Evolutionary conservation across 345 rosid species (phyloP).

Genomic region (Turnera subulata): DNA sequence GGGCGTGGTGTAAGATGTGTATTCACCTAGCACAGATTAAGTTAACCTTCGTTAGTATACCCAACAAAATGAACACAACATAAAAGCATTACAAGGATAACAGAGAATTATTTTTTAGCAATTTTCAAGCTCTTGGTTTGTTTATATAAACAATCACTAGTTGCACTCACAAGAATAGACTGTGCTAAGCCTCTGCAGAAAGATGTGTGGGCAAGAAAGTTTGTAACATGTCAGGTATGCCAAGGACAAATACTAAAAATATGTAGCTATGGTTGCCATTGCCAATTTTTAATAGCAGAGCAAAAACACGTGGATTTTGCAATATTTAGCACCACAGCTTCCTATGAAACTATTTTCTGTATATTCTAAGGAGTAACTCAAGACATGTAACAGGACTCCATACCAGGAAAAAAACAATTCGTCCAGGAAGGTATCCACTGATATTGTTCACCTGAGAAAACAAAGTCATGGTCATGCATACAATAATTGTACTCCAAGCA

Average conservation of each 20-base stretch:
- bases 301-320: too few species aligned
- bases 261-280: too few species aligned
- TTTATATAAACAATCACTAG: too few species aligned
- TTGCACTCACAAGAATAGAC: neutral
- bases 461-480: constrained; percentile 5
- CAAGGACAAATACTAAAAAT: neutral
- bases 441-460: constrained; percentile 84
- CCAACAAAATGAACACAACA: constrained; percentile 7
- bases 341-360: neutral
- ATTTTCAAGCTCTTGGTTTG: too few species aligned
- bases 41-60: neutral
- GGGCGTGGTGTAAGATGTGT: constrained; percentile 99
- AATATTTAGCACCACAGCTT: too few species aligned
- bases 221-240: too few species aligned
- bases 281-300: too few species aligned
- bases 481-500: too few species aligned
- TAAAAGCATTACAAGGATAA: neutral
- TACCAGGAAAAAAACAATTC: constrained; percentile 99
- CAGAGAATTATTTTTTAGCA: neutral
- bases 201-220: neutral
- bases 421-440: constrained; percentile 98
- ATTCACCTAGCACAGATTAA: constrained; percentile 62
- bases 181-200: neutral
- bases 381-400: constrained; percentile 13
- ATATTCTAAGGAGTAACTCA: neutral